Conservation (phyloP, 2,329 filamentous ascomycete genomes). For the Aspergillus costaricaensis region DNA sequence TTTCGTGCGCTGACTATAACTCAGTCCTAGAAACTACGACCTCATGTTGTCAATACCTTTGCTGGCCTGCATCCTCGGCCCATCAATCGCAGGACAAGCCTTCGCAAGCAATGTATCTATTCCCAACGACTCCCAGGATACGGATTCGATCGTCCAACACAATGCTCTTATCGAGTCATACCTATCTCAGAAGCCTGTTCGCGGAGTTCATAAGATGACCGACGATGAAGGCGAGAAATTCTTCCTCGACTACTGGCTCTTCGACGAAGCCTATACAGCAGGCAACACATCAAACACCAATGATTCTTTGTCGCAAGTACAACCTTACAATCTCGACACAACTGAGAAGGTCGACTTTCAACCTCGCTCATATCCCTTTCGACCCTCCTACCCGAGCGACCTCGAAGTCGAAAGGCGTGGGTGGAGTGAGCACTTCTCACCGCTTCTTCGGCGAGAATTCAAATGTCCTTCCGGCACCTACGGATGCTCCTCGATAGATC, state of each 20-base stretch:
- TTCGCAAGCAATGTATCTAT: conserved; percentile 5
- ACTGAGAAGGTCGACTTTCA: conserved; percentile 13
- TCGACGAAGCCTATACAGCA: conserved; percentile 22
- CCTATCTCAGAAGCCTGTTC: conserved; percentile 28
- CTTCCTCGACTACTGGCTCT: conserved; percentile 49
- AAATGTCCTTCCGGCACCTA: conserved; percentile 59
- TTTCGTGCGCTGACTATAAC: neutral
- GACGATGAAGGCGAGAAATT: conserved; percentile 52
- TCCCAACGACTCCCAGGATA: neutral
- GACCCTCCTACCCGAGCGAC: conserved; percentile 9
- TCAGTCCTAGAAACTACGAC: neutral
- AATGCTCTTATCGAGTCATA: conserved; percentile 34
- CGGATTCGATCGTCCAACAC: conserved; percentile 17
- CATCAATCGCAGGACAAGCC: conserved; percentile 11
- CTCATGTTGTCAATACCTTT: conserved; percentile 7
- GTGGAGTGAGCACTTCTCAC: conserved; percentile 9
- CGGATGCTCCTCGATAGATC: conserved; percentile 56
- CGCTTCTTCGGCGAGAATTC: conserved; percentile 48
- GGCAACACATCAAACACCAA: conserved; percentile 1
- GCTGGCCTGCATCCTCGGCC: conserved; percentile 5
- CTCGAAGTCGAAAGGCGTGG: conserved; percentile 5
- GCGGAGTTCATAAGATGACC: conserved; percentile 44
- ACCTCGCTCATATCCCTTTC: conserved; percentile 18
- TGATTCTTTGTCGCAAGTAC: neutral
- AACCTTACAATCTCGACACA: neutral